Base-by-base conservation (phyloP, 2,329 filamentous ascomycete genomes). In the Colletotrichum abscissum region DNA sequence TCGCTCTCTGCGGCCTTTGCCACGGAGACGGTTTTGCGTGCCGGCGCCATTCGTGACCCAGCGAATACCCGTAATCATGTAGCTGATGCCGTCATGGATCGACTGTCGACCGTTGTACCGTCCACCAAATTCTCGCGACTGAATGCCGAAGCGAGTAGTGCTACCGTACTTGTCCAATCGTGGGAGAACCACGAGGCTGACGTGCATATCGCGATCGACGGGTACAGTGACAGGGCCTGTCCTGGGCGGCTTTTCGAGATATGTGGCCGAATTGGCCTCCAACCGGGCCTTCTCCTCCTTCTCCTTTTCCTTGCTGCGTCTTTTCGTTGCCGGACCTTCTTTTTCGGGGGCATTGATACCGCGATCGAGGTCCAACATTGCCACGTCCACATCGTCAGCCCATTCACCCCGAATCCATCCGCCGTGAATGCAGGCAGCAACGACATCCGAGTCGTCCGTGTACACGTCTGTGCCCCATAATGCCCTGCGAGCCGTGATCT, bases 381-480 rank as follows among this genome's bases (percentile, higher is more conserved):
- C 85, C 1, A 90, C 86, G 77, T 97, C 93, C 1, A 97, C 89
- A 46, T 94, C 93, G 7, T 95, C 91, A 5, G 91, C 87, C 93
- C 95, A 98, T 78, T 95, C 94, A 42, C 96, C 96, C 55, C 92
- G 92, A 76, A 99, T 93, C 92, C 95, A 98, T 4, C 97, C 97
- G 1, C 92, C 92, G 81, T 99, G 97, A 58, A 99, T 96, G 73
- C 95, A 96, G 2, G 96, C 95, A 0, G 95, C 96, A 28, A 99
- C 89, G 0, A 97, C 91, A 79, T 99, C 97, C 0, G 95, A 98
- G 82, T 99, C 97, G 77, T 99, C 97, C 0, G 95, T 97, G 80
- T 98, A 98, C 7, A 99, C 89, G 49, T 97, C 95, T 0, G 95
- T 97, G 1, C 97, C 97, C 95, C 96, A 99, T 0, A 99, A 82